A percentile compares a stretch with the other conserved stretches of the same genome.
These are phyloP conservation scores for Saccharata proteae DNA, from an alignment of 2,329 filamentous ascomycete genomes.

Conservation along the genomic window DNA sequence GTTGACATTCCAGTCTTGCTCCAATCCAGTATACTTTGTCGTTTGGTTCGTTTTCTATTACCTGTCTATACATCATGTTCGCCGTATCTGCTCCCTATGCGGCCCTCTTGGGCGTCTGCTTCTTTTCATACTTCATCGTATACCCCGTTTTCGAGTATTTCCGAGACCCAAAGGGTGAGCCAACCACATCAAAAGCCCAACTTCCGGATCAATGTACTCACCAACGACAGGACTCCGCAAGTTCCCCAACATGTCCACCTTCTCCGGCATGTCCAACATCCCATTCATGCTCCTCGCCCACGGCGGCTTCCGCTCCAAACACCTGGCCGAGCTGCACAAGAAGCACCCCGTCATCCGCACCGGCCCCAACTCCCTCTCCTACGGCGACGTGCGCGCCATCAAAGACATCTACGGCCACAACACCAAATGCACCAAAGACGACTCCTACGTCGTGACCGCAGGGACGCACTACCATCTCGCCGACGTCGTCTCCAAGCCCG, in stretches of 20 bases:
- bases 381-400: conserved; percentile 24
- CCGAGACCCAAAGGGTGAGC: conserved; percentile 30
- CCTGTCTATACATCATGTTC: conserved; percentile 13
- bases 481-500: conserved; percentile 13
- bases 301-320: conserved; percentile 31
- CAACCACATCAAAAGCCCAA: too few species aligned
- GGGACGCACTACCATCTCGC: conserved; percentile 41
- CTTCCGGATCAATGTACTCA: not conserved
- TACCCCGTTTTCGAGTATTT: conserved; percentile 33
- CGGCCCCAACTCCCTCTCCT: conserved; percentile 20
- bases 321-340: conserved; percentile 34
- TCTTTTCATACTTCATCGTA: conserved; percentile 26
- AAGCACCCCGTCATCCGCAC: conserved; percentile 30
- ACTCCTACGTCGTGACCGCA: conserved; percentile 23
- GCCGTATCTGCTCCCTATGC: conserved; percentile 17
- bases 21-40: too few species aligned
- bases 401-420: conserved; percentile 21
- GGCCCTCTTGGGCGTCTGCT: conserved; percentile 13
- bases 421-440: conserved; percentile 15
- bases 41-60: conserved; percentile 5
- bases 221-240: conserved; percentile 28
- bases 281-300: conserved; percentile 36
- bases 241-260: conserved; percentile 34
- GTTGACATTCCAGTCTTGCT: too few species aligned
- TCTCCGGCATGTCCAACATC: conserved; percentile 36